Percentiles rank a stretch among this genome's conserved stretches.
These are phyloP conservation scores for Rubia yunnanensis DNA, from an alignment of 257 asterid genomes.

Conservation along the genomic window DNA sequence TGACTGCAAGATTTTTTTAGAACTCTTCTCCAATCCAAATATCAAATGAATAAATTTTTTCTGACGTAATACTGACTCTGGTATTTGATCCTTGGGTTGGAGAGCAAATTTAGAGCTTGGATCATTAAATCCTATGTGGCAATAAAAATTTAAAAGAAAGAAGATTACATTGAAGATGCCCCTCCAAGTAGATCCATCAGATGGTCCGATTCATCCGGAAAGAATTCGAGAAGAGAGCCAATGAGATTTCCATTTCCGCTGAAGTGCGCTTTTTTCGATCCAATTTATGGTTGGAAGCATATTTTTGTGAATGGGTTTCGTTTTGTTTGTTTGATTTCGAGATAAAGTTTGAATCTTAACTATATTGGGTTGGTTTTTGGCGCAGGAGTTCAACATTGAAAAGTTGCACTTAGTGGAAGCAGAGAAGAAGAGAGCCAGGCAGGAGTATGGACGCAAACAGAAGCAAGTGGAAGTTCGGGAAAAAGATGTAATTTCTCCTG, in stretches of 20 bases:
- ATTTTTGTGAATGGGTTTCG: neutral
- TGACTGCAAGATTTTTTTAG: too few relatives aligned
- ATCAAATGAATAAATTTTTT: too few relatives aligned
- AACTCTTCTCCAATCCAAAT: too few relatives aligned
- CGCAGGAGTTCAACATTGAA: slow-evolving; percentile 30
- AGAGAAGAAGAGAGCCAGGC: slow-evolving; percentile 27
- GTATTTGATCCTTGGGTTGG: too few relatives aligned
- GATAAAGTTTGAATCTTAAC: neutral
- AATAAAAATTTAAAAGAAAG: too few relatives aligned
- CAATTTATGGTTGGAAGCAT: neutral
- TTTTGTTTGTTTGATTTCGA: neutral
- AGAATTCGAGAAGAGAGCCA: slow-evolving; percentile 57
- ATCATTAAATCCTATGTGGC: too few relatives aligned
- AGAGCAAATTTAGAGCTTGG: too few relatives aligned
- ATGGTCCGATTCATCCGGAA: slow-evolving; percentile 55
- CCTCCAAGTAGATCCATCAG: slow-evolving; percentile 56
- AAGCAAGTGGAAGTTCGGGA: slow-evolving; percentile 45
- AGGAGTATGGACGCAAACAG: slow-evolving; percentile 24
- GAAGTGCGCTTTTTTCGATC: slow-evolving; percentile 22
- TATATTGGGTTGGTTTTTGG: neutral
- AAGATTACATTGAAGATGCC: too few relatives aligned
- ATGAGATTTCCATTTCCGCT: slow-evolving; percentile 46
- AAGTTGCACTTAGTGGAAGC: slow-evolving; percentile 32
- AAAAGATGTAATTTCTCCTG: too few relatives aligned
- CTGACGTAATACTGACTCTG: too few relatives aligned